Base-by-base conservation (phyloP, 106 monocot species). In the Dendrobium catenatum region DNA sequence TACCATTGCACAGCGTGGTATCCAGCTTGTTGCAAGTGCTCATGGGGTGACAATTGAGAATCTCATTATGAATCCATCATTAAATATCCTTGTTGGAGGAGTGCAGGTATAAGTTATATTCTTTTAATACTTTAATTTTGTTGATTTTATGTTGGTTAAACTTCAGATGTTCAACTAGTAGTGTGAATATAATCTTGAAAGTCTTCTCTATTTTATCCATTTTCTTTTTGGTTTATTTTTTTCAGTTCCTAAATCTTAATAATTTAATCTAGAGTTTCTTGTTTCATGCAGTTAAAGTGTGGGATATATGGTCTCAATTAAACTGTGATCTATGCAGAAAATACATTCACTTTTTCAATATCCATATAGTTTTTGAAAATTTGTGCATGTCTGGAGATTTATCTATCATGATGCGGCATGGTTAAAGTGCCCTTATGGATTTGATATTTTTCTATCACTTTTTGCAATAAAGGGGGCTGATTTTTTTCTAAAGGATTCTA, bases 21-120 rank as follows among this genome's bases (percentile, higher is more conserved):
- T 93, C 59, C 95, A 95, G 80, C 93, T 93, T 44, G 93, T 95
- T 84, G 95, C 93, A 59, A 89, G 93, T 76, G 93, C 92, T 76
- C 95, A 95, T 89, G 95, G 95, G 54, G 86, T 89, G 27, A 87
- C 87, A 41, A 88, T 92, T 70, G 87, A 89, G 86, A 89, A 89
- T 82, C 74, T 92, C 64, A 80, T 88, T 68, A 86, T 81, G 87
- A 92, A 90, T 78, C 92, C 88, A 81, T 91, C 91, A 51, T 47
- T 91, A 19, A 89, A 96, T 78, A 91, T 93, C 82, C 91, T 96
- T 83, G 96, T 96, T 76, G 96, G 96, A 76, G 96, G 96, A 59
- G 84, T 96, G 80, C 91, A 93, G 93, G 96, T 89, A 84, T 78
- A 19, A 26, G 6, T 51, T 51, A 51, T 51, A 13, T 51, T 51